Evolutionary conservation across 768 basidiomycete genomes (phyloP), one percentile per base, ranked within the genome.

Genomic region (Suillus sp.): DNA sequence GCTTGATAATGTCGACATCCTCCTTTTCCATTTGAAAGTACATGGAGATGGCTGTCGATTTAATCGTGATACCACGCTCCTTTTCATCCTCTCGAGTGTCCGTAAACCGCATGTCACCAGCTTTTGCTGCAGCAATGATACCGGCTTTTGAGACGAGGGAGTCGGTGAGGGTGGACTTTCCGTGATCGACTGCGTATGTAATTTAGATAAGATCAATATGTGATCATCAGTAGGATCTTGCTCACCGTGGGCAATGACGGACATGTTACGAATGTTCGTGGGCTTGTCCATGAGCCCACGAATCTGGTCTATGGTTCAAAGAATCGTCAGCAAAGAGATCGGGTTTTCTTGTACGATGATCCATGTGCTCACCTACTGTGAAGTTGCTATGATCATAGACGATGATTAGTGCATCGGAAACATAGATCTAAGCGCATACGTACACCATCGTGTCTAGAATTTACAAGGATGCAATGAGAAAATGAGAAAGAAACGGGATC

Each of bases 11-110:
- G 11, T 77, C 68, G 35, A 97, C 73, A 64, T 98, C 94, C 13
- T 96, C 96, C 84, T 96, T 93, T 75, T 84, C 78, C 73, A 99
- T 86, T 82, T 95, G 89, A 77, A 99, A 99, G 81, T 98, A 99
- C 96, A 99, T 99, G 64, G 96, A 97, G 77, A 99, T 97, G 72
- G 96, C 97, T 37, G 96, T 99, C 51, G 96, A 99, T 82, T 99
- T 99, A 82, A 99, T 99, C 60, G 97, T 99, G 74, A 99, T 99
- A 83, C 97, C 97, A 79, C 96, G 95, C 78, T 99, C 96, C 77
- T 96, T 98, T 84, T 99, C 97, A 75, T 99, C 97, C 11, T 91
- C 87, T 82, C 96, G 86, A 64, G 97, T 99, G 79, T 98, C 95
- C 62, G 94, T 99, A 78, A 96, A 98, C 65, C 96, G 93, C 86